These are phyloP conservation scores for Termitomyces sp. DNA, from an alignment of 1,284 basidiomycete species.

Conservation along the genomic window DNA sequence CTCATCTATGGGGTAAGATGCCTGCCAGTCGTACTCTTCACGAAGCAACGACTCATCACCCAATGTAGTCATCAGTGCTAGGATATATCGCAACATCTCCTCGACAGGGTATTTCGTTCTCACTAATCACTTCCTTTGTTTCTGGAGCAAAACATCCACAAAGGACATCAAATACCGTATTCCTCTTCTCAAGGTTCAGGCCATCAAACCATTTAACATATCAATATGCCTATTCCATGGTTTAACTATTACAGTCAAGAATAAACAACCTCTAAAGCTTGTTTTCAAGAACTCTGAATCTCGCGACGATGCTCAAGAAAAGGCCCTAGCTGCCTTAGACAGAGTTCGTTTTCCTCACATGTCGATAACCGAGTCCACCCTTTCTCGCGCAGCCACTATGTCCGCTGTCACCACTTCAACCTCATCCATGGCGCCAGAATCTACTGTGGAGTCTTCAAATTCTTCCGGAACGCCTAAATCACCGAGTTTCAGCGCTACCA, in stretches of 20 bases:
- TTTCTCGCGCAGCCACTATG: background rate
- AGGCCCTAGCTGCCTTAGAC: conserved; percentile 24
- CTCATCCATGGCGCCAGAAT: background rate
- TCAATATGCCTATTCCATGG: conserved; percentile 37
- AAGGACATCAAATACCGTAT: conserved; percentile 48
- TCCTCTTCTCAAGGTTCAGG: conserved; percentile 37
- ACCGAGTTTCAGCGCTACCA: conserved; percentile 26
- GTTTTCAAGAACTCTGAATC: conserved; percentile 40
- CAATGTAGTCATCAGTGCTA: conserved; percentile 33
- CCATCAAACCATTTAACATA: conserved; percentile 30
- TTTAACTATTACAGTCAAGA: conserved; percentile 44
- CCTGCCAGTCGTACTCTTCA: background rate
- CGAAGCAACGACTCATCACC: conserved; percentile 1
- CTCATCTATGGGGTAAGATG: conserved; percentile 42
- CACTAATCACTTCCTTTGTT: conserved; percentile 36
- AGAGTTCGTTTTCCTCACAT: conserved; percentile 2
- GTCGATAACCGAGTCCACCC: conserved; percentile 3
- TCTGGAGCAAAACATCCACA: conserved; percentile 45
- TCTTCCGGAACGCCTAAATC: background rate
- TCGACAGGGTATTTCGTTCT: conserved; percentile 43
- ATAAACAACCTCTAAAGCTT: conserved; percentile 45
- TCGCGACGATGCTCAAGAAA: conserved; percentile 42
- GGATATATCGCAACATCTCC: conserved; percentile 30
- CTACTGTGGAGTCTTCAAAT: background rate
- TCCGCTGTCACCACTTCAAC: background rate